Evolutionary conservation across 2,329 filamentous ascomycete species (phyloP).

Genomic region (Neurospora sp.): DNA sequence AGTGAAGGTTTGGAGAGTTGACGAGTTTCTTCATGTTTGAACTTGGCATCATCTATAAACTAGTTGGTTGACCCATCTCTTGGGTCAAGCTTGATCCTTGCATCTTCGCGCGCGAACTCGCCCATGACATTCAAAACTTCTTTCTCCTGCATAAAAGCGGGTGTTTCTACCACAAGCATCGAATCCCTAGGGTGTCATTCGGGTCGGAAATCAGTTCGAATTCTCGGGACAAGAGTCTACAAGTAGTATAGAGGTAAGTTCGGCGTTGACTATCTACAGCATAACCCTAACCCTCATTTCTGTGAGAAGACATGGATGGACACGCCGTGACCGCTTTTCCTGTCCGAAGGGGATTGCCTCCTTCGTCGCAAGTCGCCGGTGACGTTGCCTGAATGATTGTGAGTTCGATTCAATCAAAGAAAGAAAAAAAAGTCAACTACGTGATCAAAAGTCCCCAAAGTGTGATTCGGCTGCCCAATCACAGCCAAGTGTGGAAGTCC

Average conservation of each 20-base stretch:
- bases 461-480: neutral
- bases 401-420: neutral
- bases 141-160: too few species aligned
- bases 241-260: too few species aligned
- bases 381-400: neutral
- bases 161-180: too few species aligned
- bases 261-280: neutral
- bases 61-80: neutral
- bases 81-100: neutral
- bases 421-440: neutral
- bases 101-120: neutral
- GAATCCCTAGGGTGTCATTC: too few species aligned
- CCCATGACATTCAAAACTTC: neutral
- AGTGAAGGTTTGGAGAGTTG: neutral
- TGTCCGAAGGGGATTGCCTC: neutral
- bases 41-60: neutral
- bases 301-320: neutral
- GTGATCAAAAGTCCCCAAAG: neutral
- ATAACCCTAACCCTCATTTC: neutral
- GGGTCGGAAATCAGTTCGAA: too few species aligned
- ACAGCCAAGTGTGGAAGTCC: neutral
- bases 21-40: neutral
- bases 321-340: neutral
- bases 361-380: neutral
- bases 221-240: neutral